phyloP scores from a whole-genome alignment of 2,329 filamentous ascomycete species.

The Seiridium cupressi region DNA sequence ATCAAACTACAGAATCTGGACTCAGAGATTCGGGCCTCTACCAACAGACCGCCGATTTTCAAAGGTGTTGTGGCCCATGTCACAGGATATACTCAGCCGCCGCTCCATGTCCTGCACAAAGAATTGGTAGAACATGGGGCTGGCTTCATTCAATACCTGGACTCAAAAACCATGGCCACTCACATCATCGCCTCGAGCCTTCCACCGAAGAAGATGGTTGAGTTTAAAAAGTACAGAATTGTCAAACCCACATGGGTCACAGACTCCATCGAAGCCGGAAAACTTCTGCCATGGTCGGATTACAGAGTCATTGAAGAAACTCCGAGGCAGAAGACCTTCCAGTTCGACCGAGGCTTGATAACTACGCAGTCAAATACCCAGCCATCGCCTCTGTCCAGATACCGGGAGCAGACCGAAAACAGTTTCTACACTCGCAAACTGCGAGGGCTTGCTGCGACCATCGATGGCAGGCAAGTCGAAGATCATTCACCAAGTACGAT shows the following conservation, averaged over 20 bases:
- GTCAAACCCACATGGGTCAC: slow-evolving; percentile 94
- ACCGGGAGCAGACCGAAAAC: slow-evolving; percentile 75
- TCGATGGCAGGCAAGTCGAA: slow-evolving; percentile 13
- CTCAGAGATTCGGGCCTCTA: slow-evolving; percentile 70
- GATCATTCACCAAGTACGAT: not conserved
- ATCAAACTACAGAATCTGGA: slow-evolving; percentile 96
- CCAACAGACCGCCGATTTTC: slow-evolving; percentile 80
- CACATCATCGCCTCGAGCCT: slow-evolving; percentile 91
- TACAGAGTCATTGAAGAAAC: slow-evolving; percentile 87
- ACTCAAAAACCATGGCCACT: slow-evolving; percentile 91
- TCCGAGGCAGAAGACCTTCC: slow-evolving; percentile 74
- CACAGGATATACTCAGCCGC: slow-evolving; percentile 94
- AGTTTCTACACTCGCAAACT: slow-evolving; percentile 83
- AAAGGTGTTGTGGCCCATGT: slow-evolving; percentile 88
- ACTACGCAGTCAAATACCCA: slow-evolving; percentile 63
- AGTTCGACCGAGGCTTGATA: slow-evolving; percentile 59
- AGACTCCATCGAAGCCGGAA: slow-evolving; percentile 81
- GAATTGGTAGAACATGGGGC: slow-evolving; percentile 93
- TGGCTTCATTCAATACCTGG: slow-evolving; percentile 89
- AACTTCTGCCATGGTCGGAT: slow-evolving; percentile 78
- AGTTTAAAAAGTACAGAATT: slow-evolving; percentile 84
- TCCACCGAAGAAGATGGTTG: slow-evolving; percentile 88
- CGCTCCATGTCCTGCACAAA: slow-evolving; percentile 80
- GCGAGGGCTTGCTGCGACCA: slow-evolving; percentile 30
- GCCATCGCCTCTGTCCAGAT: slow-evolving; percentile 51